phyloP scores from a whole-genome alignment of 2,329 filamentous ascomycete genomes.

The Ophiostoma australiae region DNA sequence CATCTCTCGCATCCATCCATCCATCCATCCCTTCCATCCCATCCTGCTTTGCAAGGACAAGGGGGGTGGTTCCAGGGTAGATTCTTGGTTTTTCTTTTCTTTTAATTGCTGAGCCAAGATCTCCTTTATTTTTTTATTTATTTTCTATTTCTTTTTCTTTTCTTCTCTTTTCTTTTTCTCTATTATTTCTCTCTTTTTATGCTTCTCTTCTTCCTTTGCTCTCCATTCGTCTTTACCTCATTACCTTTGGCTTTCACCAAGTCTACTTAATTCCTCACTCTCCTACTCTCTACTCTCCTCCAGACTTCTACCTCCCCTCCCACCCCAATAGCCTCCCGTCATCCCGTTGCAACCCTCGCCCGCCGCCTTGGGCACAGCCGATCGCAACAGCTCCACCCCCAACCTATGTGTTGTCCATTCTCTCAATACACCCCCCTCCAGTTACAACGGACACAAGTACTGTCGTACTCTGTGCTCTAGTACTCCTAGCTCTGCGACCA shows the following conservation, averaged over 20 bases:
- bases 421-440: slow-evolving; percentile 8
- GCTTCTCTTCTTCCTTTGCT: background rate
- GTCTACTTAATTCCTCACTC: background rate
- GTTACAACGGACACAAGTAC: slow-evolving; percentile 13
- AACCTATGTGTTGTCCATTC: slow-evolving; percentile 12
- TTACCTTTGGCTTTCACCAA: no score
- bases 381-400: slow-evolving; percentile 19
- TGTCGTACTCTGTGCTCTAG: background rate
- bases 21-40: slow-evolving; percentile 12
- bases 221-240: background rate
- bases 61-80: slow-evolving; percentile 7
- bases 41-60: slow-evolving; percentile 1
- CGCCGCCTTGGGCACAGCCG: slow-evolving; percentile 23
- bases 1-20: background rate
- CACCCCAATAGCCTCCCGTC: slow-evolving; percentile 19
- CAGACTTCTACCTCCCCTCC: background rate
- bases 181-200: slow-evolving; percentile 3
- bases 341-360: slow-evolving; percentile 22
- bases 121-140: background rate
- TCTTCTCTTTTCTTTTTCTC: background rate
- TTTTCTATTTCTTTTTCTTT: background rate
- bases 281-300: background rate
- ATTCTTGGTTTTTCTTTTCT: background rate
- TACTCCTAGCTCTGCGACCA: no score
- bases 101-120: background rate